These are phyloP conservation scores for Jackrogersella multiformis DNA, from an alignment of 495 filamentous ascomycete genomes.

Conservation along the genomic window DNA sequence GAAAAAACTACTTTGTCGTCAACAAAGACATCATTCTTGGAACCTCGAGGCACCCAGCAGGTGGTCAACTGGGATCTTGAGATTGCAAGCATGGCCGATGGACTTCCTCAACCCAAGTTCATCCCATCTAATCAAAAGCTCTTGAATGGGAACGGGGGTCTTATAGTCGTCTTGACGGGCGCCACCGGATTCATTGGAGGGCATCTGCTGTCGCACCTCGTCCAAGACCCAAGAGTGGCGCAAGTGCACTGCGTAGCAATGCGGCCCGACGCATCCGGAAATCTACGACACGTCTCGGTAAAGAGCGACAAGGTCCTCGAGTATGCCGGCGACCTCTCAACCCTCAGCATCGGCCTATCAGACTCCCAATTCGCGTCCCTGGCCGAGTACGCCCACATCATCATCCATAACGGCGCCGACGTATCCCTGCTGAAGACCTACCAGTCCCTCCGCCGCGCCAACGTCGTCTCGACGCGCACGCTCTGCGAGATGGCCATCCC, in stretches of 20 bases:
- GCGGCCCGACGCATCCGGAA: no score
- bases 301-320: background rate
- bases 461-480: slow-evolving; percentile 38
- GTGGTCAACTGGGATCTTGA: no score
- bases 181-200: slow-evolving; percentile 40
- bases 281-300: background rate
- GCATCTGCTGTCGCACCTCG: background rate
- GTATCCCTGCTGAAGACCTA: slow-evolving; percentile 42
- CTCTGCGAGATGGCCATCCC: slow-evolving; percentile 32
- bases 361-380: slow-evolving; percentile 40
- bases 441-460: slow-evolving; percentile 18
- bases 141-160: no score
- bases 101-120: no score
- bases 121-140: no score
- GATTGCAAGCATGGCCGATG: no score
- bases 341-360: slow-evolving; percentile 50
- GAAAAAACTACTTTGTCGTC: no score
- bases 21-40: no score
- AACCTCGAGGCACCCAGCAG: no score
- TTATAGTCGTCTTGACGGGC: slow-evolving; percentile 46
- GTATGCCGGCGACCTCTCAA: slow-evolving; percentile 44
- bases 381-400: slow-evolving; percentile 46
- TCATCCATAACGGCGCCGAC: slow-evolving; percentile 58
- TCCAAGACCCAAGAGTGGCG: background rate
- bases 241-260: slow-evolving; percentile 37